Conservation (phyloP, 225 moss, liverwort and hornwort species). For the Pseudoscleropodium purum region DNA sequence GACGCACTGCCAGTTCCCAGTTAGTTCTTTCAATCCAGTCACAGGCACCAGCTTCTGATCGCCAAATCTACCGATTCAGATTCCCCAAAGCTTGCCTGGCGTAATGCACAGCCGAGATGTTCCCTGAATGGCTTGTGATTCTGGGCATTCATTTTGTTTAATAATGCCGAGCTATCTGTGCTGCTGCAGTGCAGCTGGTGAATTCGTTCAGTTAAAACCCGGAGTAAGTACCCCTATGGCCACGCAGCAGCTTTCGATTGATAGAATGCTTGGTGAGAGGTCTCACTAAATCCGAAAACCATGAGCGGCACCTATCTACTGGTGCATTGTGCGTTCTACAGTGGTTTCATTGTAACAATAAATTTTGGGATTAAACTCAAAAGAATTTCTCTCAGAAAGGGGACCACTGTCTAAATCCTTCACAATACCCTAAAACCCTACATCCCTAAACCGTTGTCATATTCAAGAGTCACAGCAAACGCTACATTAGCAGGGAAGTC, state of each 20-base stretch:
- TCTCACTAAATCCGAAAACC: neutral
- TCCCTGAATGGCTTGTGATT: neutral
- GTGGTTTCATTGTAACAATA: neutral
- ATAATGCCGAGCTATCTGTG: neutral
- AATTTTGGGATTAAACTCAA: neutral
- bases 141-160: neutral
- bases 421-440: neutral
- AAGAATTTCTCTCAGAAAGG: neutral
- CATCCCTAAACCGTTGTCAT: neutral
- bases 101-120: neutral
- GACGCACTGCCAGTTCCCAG: neutral
- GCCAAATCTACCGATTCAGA: neutral
- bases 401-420: neutral
- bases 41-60: neutral
- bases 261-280: neutral
- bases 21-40: neutral
- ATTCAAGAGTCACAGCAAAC: neutral
- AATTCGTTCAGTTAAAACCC: neutral
- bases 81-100: neutral
- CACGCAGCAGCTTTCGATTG: neutral
- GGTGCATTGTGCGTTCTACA: neutral
- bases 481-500: neutral
- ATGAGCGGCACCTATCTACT: neutral
- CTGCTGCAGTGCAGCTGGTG: neutral
- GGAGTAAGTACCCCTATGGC: too few species aligned